Base-by-base conservation (phyloP, 2,329 filamentous ascomycete genomes). In the Colletotrichum spaethianum region DNA sequence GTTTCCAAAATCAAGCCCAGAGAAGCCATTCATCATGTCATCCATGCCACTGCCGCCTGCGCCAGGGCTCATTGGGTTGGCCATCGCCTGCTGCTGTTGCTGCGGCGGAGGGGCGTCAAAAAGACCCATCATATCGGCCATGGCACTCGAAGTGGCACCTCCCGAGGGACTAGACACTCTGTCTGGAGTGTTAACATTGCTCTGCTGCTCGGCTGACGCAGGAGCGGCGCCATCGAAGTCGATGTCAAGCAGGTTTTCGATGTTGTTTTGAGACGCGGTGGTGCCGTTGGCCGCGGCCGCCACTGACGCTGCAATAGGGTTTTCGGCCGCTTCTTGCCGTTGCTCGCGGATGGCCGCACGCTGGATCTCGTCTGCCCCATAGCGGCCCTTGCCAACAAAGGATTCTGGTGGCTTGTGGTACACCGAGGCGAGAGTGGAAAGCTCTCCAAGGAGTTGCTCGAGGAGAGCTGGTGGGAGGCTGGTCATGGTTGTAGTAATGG, bases 391-490 rank as follows among this genome's bases (percentile, higher is more conserved):
- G 76, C 96, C 96, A 70, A 99, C 93, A 82, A 99, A 99, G n/a
- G 96, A 95, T 88, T 97, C 94, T 55, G 96, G 95, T 11, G 95
- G 95, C 85, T 98, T 98, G 89, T 99, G 96, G 84, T 99, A 99
- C 28, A 99, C 96, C 1, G 96, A 98, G 9, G 96, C 95, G 38
- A 99, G 89, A 12, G 96, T 98, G 16, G 96, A 98, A 40, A 99
- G 90, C 82, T 99, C 96, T 12, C 89, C 88, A 11, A 99, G 90
- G n/a, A 99, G 91, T 81, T 95, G 92, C 73, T 99, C 96, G 53
- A 99, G 89, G 8, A 99, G 88, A 42, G 92, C 87, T 6, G 93
- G 89, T 1, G 96, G 95, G 38, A 98, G 88, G 69, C 94, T 96
- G 69, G 94, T 94, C 85, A 99, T 98, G 33, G 96, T 99, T 28